These are phyloP conservation scores for Pseudogymnoascus sp. DNA, from an alignment of 2,329 filamentous ascomycete genomes.

Conservation along the genomic window DNA sequence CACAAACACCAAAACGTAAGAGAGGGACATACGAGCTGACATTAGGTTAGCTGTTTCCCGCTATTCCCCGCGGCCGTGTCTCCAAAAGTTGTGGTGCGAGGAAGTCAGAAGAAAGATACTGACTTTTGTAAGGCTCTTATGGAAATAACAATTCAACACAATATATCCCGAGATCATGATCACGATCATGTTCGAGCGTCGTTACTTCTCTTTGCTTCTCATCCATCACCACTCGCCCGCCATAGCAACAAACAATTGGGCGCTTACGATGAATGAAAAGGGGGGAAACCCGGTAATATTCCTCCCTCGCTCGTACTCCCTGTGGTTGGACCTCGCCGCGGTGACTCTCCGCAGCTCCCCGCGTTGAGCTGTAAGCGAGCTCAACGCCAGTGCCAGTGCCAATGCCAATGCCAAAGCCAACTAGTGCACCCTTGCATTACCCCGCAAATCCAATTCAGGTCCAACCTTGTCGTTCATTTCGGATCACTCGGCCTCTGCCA, in stretches of 20 bases:
- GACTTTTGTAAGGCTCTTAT: not conserved
- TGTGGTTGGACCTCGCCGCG: not conserved
- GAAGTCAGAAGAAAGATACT: not conserved
- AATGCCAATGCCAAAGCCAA: not conserved
- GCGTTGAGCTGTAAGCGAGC: not conserved
- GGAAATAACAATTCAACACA: not conserved
- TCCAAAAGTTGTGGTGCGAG: not conserved
- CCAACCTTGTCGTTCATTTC: not conserved
- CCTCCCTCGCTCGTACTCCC: not conserved
- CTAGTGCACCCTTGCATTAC: not conserved
- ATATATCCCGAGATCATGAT: not conserved
- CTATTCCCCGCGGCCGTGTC: not conserved
- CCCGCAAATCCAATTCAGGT: slow-evolving; percentile 5
- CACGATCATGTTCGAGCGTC: not conserved
- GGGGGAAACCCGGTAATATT: not conserved
- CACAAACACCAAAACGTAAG: not conserved
- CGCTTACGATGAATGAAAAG: not conserved
- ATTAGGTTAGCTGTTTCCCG: not conserved
- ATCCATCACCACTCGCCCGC: not conserved
- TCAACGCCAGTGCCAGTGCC: not conserved
- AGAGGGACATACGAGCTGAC: not conserved
- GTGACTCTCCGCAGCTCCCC: not conserved
- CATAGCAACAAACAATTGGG: not conserved
- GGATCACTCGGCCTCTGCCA: not conserved
- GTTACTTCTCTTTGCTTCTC: not conserved